A percentile compares a stretch with the other conserved stretches of the same genome.
phyloP scores from a whole-genome alignment of 2,329 filamentous ascomycete species.

The Eutypa lata region DNA sequence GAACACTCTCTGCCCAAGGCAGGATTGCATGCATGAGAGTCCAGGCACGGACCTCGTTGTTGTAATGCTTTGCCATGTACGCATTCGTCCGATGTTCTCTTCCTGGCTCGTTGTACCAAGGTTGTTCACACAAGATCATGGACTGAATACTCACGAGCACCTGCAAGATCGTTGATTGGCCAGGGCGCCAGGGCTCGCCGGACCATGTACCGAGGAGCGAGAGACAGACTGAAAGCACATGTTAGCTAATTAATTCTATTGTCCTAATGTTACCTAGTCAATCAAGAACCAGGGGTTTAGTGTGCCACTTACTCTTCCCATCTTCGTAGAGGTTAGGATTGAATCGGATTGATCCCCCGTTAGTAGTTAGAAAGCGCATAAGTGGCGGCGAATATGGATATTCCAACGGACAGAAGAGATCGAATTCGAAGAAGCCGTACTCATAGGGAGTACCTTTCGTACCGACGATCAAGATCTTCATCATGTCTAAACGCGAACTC shows the following conservation, averaged over 20 bases:
- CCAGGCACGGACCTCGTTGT: slow-evolving; percentile 18
- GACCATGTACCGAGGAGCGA: slow-evolving; percentile 48
- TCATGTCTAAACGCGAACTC: slow-evolving; percentile 42
- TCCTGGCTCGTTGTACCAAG: slow-evolving; percentile 54
- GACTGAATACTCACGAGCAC: slow-evolving; percentile 54
- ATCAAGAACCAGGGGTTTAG: too few relatives aligned
- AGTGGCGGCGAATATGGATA: slow-evolving; percentile 42
- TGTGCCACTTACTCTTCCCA: slow-evolving; percentile 41
- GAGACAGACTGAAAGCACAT: slow-evolving; percentile 39
- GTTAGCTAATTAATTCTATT: not conserved
- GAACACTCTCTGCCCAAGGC: not conserved
- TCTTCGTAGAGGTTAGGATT: slow-evolving; percentile 51
- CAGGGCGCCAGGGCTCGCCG: slow-evolving; percentile 43
- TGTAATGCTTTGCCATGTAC: slow-evolving; percentile 25
- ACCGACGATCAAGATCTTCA: slow-evolving; percentile 49
- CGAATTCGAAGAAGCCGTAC: slow-evolving; percentile 53
- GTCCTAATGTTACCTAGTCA: too few relatives aligned
- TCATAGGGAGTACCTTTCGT: slow-evolving; percentile 50
- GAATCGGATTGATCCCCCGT: slow-evolving; percentile 34
- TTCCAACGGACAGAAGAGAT: slow-evolving; percentile 39
- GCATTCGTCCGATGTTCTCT: slow-evolving; percentile 20
- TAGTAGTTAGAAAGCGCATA: slow-evolving; percentile 44
- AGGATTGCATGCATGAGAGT: slow-evolving; percentile 29
- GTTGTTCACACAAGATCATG: slow-evolving; percentile 54
- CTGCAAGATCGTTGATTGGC: slow-evolving; percentile 47